Evolutionary conservation across 1,284 basidiomycete species (phyloP), one percentile per base, ranked within the genome.

Genomic region (Ustilago bromivora): DNA sequence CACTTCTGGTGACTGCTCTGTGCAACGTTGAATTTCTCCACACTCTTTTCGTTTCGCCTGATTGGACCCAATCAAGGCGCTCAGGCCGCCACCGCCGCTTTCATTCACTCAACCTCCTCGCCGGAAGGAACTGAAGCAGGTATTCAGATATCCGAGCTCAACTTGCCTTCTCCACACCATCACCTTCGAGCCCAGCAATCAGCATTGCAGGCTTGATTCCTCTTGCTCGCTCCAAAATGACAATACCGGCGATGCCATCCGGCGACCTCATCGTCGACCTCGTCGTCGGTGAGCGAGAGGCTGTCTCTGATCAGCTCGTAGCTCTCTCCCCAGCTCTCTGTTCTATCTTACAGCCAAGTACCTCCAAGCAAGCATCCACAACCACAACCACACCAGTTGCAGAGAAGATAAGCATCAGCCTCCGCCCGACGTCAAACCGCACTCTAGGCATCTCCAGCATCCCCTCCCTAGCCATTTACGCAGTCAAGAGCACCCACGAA

Each of bases 241-340:
- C 71, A 41, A 61, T 73, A 8, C 61, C 65, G 4, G 13, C 47
- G 6, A n/a, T 52, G 54, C 55, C 61, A 0, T 40, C 55, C 36
- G 65, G 61, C 41, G 61, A 68, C 53, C 65, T 73, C 41, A 54
- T 55, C 41, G 71, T 61, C 23, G 71, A 73, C 58, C 61, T 73
- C 17, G 51, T 68, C 31, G 61, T 73, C 23, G 65, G 66, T 43
- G 66, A 73, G 47, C 61, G 43, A 61, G 65, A 73, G 35, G 66
- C 71, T 11, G 57, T 61, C 17, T 61, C 57, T 11, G 65, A 73
- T 40, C 71, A 73, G 57, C 28, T 46, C 36, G 71, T 73, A 11
- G 66, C 71, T 36, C 61, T 65, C 23, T 73, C 71, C 17, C 31
- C 71, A 15, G 40, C 71, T 5, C 66, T 73, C 0, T 73, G 71